Percentiles rank a stretch among this genome's conserved stretches.
phyloP scores from a whole-genome alignment of 2,329 filamentous ascomycete genomes.

The Tolypocladium endophyticum region DNA sequence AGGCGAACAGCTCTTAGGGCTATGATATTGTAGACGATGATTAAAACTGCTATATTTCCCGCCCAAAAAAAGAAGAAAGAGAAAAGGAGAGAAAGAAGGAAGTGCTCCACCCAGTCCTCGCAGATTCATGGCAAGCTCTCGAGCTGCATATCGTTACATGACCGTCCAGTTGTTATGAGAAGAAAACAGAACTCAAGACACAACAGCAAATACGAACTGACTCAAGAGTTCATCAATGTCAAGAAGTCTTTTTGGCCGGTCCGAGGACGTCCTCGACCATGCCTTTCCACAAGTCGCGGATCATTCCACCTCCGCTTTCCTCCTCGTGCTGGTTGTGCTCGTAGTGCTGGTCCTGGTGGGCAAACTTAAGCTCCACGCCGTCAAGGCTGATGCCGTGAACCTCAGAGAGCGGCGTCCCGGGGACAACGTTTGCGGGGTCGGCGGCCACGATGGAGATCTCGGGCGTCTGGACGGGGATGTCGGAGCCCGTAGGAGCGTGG shows the following conservation, averaged over 20 bases:
- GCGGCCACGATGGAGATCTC: slow-evolving; percentile 46
- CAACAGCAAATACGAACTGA: background rate
- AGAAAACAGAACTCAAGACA: slow-evolving; percentile 1
- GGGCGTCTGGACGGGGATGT: slow-evolving; percentile 28
- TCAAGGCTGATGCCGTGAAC: slow-evolving; percentile 49
- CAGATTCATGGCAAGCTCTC: background rate
- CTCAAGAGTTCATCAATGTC: background rate
- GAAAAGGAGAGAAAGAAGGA: background rate
- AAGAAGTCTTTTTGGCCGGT: slow-evolving; percentile 9
- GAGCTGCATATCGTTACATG: background rate
- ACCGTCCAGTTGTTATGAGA: background rate
- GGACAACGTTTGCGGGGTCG: slow-evolving; percentile 41
- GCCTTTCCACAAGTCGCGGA: slow-evolving; percentile 45
- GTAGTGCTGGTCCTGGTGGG: slow-evolving; percentile 22
- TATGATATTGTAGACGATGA: background rate
- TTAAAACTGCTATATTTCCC: background rate
- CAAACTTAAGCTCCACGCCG: slow-evolving; percentile 44
- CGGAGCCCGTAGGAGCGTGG: slow-evolving; percentile 30
- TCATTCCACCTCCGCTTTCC: slow-evolving; percentile 26
- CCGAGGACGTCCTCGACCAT: slow-evolving; percentile 39
- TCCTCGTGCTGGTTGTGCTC: slow-evolving; percentile 12
- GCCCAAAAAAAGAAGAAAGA: background rate
- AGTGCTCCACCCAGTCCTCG: background rate
- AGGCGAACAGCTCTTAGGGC: background rate
- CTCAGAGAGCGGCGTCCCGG: slow-evolving; percentile 41